Conservation (phyloP, 495 filamentous ascomycete species). For the Hyaloscypha hepaticicola region DNA sequence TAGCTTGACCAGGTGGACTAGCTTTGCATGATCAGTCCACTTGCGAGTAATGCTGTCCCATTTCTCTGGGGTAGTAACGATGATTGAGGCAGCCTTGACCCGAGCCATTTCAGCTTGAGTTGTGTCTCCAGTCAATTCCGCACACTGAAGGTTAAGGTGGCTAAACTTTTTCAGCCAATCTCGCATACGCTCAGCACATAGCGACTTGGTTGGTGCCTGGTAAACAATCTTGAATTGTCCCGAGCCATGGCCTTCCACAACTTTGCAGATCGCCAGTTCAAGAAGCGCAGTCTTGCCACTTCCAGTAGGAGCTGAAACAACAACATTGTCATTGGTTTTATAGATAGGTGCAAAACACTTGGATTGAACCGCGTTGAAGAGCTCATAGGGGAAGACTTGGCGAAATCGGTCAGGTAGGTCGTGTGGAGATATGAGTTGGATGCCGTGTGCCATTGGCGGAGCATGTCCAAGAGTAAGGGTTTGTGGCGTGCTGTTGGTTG, state of each 20-base stretch:
- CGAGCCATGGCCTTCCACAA: slow-evolving; percentile 59
- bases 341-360: slow-evolving; percentile 78
- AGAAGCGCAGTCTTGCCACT: slow-evolving; percentile 92
- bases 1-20: slow-evolving; percentile 83
- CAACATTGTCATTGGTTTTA: slow-evolving; percentile 74
- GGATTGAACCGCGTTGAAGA: slow-evolving; percentile 93
- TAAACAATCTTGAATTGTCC: slow-evolving; percentile 91
- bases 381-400: slow-evolving; percentile 71
- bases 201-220: slow-evolving; percentile 89
- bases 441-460: slow-evolving; percentile 58
- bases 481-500: slow-evolving; percentile 5
- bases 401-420: slow-evolving; percentile 76
- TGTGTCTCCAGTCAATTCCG: slow-evolving; percentile 91
- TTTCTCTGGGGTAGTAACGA: slow-evolving; percentile 96
- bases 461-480: slow-evolving; percentile 23
- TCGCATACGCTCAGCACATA: slow-evolving; percentile 76
- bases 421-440: slow-evolving; percentile 69
- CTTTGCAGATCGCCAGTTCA: slow-evolving; percentile 86
- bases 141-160: slow-evolving; percentile 70
- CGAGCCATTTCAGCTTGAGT: slow-evolving; percentile 68
- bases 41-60: slow-evolving; percentile 98
- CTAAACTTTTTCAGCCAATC: slow-evolving; percentile 90
- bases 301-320: slow-evolving; percentile 87
- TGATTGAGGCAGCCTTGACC: slow-evolving; percentile 82
- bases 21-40: slow-evolving; percentile 85